Conservation (phyloP, 2,329 filamentous ascomycete species). For the Fusarium sp. region DNA sequence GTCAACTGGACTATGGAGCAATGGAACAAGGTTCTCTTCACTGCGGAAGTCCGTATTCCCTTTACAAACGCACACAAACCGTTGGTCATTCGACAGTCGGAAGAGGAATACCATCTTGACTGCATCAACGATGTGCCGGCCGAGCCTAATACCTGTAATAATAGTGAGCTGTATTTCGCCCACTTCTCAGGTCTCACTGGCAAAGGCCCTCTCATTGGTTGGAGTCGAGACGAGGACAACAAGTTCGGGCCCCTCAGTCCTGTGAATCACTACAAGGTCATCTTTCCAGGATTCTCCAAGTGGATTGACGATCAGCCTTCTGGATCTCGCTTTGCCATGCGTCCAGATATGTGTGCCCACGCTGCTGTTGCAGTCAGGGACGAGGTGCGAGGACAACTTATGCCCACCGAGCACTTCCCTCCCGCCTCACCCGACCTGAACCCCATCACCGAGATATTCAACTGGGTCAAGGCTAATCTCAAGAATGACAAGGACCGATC, state of each 20-base stretch:
- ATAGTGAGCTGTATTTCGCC: neutral
- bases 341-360: neutral
- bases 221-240: neutral
- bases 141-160: neutral
- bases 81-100: slow-evolving; percentile 19
- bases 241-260: neutral
- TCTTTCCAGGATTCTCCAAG: neutral
- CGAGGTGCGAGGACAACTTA: neutral
- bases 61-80: neutral
- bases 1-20: slow-evolving; percentile 21
- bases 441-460: slow-evolving; percentile 9
- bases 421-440: slow-evolving; percentile 23
- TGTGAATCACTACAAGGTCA: neutral
- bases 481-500: neutral
- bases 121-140: slow-evolving; percentile 5
- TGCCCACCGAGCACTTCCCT: slow-evolving; percentile 6
- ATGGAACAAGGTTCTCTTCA: slow-evolving; percentile 22
- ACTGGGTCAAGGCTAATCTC: neutral
- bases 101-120: slow-evolving; percentile 1
- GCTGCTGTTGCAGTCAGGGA: neutral
- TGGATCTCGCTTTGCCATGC: neutral
- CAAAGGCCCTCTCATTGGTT: slow-evolving; percentile 6
- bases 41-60: slow-evolving; percentile 1
- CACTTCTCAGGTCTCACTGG: slow-evolving; percentile 17
- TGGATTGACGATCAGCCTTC: slow-evolving; percentile 4